Conservation (phyloP, 495 filamentous ascomycete species). For the Aspergillus ellipticus region DNA sequence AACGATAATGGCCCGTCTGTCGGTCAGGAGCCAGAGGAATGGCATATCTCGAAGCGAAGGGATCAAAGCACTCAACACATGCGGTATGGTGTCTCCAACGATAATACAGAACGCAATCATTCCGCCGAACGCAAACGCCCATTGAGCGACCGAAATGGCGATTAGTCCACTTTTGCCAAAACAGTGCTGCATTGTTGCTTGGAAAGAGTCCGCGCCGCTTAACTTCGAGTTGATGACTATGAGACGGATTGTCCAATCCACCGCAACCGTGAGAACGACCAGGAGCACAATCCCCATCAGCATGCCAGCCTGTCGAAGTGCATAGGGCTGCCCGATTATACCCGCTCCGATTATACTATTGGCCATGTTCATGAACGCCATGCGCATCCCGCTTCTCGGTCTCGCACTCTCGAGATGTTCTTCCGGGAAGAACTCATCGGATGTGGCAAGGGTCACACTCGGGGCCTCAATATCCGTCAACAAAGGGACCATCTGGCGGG, state of each 20-base stretch:
- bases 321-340: conserved; percentile 97
- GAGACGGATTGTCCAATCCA: conserved; percentile 94
- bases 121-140: conserved; percentile 96
- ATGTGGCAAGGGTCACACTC: conserved; percentile 72
- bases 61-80: conserved; percentile 78
- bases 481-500: conserved; percentile 62
- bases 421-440: conserved; percentile 56
- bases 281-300: conserved; percentile 74
- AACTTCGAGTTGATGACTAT: conserved; percentile 96
- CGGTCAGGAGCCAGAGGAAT: conserved; percentile 75
- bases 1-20: conserved; percentile 78
- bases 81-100: conserved; percentile 91
- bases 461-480: conserved; percentile 85
- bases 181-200: conserved; percentile 90
- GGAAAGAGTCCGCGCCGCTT: conserved; percentile 86
- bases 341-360: conserved; percentile 97
- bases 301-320: conserved; percentile 85
- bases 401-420: conserved; percentile 57
- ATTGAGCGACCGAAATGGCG: conserved; percentile 87
- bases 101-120: conserved; percentile 99
- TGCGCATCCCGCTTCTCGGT: conserved; percentile 62
- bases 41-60: conserved; percentile 68
- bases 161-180: conserved; percentile 85
- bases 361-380: conserved; percentile 97
- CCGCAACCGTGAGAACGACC: conserved; percentile 70